Evolutionary conservation across 23 red algal genomes (phyloP).

Genomic region (Gracilaria caudata): DNA sequence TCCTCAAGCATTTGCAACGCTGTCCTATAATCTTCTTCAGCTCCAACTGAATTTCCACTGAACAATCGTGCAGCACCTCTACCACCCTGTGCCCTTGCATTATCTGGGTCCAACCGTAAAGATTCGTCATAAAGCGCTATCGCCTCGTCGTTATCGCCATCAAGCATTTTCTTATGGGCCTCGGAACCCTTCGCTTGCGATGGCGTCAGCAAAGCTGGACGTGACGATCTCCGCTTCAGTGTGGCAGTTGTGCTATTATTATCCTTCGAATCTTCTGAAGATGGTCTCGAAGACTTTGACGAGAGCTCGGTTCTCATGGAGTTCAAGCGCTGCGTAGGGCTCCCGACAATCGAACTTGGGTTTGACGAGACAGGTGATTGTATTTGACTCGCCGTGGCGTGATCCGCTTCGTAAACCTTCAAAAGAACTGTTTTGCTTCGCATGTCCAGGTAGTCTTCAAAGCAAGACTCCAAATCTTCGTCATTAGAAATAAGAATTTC

Average conservation of each 20-base stretch:
- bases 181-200: slow-evolving; percentile 42
- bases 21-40: slow-evolving; percentile 69
- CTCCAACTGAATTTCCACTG: slow-evolving; percentile 52
- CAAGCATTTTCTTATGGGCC: slow-evolving; percentile 59
- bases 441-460: slow-evolving; percentile 49
- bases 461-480: slow-evolving; percentile 76
- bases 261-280: slow-evolving; percentile 6
- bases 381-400: slow-evolving; percentile 29
- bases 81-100: slow-evolving; percentile 59
- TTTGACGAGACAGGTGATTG: slow-evolving; percentile 65
- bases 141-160: slow-evolving; percentile 56
- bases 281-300: background rate
- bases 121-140: slow-evolving; percentile 60
- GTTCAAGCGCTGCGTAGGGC: slow-evolving; percentile 2
- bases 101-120: slow-evolving; percentile 39
- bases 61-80: slow-evolving; percentile 68
- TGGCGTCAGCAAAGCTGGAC: slow-evolving; percentile 16
- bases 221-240: slow-evolving; percentile 13
- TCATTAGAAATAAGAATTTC: slow-evolving; percentile 68
- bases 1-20: slow-evolving; percentile 56
- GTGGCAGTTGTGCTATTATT: background rate
- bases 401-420: slow-evolving; percentile 36
- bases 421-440: slow-evolving; percentile 52
- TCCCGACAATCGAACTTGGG: slow-evolving; percentile 53
- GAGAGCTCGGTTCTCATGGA: background rate